phyloP scores from a whole-genome alignment of 805 yeast species.

The Priceomyces carsonii region DNA sequence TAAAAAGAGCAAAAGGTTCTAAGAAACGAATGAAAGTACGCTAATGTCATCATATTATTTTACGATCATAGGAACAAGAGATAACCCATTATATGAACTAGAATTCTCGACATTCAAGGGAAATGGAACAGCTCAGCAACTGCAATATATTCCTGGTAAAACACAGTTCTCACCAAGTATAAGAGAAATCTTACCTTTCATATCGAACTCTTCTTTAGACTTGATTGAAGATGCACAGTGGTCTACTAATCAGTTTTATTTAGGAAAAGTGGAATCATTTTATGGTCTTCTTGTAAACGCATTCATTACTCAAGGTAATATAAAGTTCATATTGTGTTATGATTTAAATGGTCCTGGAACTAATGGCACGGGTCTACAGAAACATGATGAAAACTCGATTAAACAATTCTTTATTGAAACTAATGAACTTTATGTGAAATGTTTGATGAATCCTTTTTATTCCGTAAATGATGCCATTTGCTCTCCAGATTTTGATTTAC shows the following conservation, averaged over 20 bases:
- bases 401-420: conserved; percentile 82
- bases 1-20: too few relatives aligned
- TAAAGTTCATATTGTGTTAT: conserved; percentile 67
- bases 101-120: conserved; percentile 73
- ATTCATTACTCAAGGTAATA: conserved; percentile 83
- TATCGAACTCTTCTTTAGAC: conserved; percentile 86
- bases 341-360: conserved; percentile 53
- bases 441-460: conserved; percentile 85
- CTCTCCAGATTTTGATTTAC: conserved; percentile 72
- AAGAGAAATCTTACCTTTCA: conserved; percentile 81
- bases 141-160: conserved; percentile 43
- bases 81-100: conserved; percentile 82
- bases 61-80: conserved; percentile 83
- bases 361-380: conserved; percentile 22
- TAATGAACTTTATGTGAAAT: conserved; percentile 85
- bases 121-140: conserved; percentile 11
- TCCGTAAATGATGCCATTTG: conserved; percentile 70
- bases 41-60: conserved; percentile 83
- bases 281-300: conserved; percentile 83
- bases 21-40: too few relatives aligned
- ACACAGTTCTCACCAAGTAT: conserved; percentile 67
- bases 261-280: conserved; percentile 82
- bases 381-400: conserved; percentile 65
- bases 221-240: conserved; percentile 90
- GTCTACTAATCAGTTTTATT: conserved; percentile 62